These are phyloP conservation scores for Aspergillus hancockii DNA, from an alignment of 495 filamentous ascomycete genomes.

Conservation along the genomic window DNA sequence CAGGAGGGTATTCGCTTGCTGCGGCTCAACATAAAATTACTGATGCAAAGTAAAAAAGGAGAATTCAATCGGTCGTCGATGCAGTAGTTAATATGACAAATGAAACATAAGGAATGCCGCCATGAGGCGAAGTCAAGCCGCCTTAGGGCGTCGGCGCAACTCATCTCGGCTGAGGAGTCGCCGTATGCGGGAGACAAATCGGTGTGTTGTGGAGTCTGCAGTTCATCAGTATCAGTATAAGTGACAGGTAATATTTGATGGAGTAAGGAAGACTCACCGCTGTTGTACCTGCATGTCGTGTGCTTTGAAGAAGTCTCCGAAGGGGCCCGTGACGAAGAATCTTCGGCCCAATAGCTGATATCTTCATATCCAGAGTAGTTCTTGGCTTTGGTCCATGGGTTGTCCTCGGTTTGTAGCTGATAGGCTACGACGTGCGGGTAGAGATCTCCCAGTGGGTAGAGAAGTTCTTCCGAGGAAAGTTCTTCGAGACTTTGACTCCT, in stretches of 20 bases:
- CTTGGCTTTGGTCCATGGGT: constrained; percentile 30
- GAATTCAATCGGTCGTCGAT: background rate
- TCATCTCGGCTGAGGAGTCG: constrained; percentile 38
- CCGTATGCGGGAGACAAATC: constrained; percentile 35
- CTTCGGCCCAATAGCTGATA: constrained; percentile 40
- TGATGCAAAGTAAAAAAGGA: constrained; percentile 3
- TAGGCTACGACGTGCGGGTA: constrained; percentile 45
- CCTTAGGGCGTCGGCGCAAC: constrained; percentile 16
- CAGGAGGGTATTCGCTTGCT: constrained; percentile 15
- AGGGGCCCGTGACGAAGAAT: constrained; percentile 31
- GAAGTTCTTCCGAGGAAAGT: constrained; percentile 35
- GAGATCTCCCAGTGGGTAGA: constrained; percentile 39
- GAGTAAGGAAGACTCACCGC: constrained; percentile 26
- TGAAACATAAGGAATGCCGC: constrained; percentile 8
- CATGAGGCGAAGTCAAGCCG: constrained; percentile 7
- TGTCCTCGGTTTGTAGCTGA: constrained; percentile 36
- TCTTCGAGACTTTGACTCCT: constrained; percentile 24
- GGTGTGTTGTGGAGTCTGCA: constrained; percentile 24
- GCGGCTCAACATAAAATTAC: constrained; percentile 2
- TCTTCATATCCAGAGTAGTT: constrained; percentile 42
- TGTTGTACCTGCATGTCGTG: constrained; percentile 22
- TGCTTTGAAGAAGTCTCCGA: constrained; percentile 23
- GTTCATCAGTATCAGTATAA: background rate
- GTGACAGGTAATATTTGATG: constrained; percentile 12
- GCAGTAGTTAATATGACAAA: constrained; percentile 4